Conservation (phyloP, 2,329 filamentous ascomycete species). For the Didymella exigua region DNA sequence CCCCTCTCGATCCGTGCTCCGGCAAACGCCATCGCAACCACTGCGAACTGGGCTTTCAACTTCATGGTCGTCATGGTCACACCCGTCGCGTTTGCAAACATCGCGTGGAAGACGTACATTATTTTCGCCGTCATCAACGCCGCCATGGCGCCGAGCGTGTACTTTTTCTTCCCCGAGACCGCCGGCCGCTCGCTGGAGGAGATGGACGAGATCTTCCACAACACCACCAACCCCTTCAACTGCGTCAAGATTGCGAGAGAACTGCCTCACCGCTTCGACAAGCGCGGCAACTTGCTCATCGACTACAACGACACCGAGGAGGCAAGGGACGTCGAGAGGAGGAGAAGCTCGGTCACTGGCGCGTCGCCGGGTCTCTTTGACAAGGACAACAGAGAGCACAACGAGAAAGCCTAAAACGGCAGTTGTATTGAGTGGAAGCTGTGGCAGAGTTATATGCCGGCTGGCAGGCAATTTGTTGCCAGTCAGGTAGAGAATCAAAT, state of each 20-base stretch:
- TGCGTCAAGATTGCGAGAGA: conserved; percentile 58
- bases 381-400: conserved; percentile 12
- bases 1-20: conserved; percentile 86
- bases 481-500: no score
- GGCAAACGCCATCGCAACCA: conserved; percentile 84
- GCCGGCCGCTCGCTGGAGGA: conserved; percentile 53
- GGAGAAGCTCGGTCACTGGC: conserved; percentile 36
- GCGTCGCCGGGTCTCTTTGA: conserved; percentile 10
- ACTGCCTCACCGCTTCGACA: conserved; percentile 63
- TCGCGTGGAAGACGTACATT: conserved; percentile 62
- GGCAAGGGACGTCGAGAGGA: conserved; percentile 35
- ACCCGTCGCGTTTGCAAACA: conserved; percentile 63
- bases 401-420: conserved; percentile 5
- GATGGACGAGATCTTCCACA: conserved; percentile 67
- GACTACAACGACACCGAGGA: conserved; percentile 54
- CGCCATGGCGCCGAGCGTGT: conserved; percentile 61
- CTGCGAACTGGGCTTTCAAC: conserved; percentile 59
- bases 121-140: conserved; percentile 64
- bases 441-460: no score
- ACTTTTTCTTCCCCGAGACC: conserved; percentile 68
- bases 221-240: conserved; percentile 56
- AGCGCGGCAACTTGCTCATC: conserved; percentile 63
- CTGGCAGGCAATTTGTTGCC: no score
- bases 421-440: neutral
- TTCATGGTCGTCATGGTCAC: conserved; percentile 72